These are phyloP conservation scores for Solanum chilense DNA, from an alignment of 257 asterid species.

Conservation along the genomic window DNA sequence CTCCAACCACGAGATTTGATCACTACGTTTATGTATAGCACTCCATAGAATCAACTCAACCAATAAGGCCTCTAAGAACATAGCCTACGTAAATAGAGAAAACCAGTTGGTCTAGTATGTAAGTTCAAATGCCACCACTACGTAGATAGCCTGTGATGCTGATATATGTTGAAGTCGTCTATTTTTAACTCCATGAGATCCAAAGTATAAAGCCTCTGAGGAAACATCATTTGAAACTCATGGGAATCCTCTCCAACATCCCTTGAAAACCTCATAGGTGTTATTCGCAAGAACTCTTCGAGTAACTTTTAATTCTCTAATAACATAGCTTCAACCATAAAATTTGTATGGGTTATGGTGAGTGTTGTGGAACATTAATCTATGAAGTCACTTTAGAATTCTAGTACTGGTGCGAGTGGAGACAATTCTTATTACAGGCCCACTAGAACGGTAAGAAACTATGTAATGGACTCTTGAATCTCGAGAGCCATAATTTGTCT, in stretches of 20 bases:
- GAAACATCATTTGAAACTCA: neutral
- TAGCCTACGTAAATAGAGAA: neutral
- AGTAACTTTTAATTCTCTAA: neutral
- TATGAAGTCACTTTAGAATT: fast-evolving
- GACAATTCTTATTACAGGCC: neutral
- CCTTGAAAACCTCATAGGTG: neutral
- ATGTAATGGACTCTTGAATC: neutral
- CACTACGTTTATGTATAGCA: neutral
- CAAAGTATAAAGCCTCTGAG: neutral
- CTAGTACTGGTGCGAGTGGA: neutral
- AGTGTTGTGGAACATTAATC: neutral
- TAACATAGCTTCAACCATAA: neutral
- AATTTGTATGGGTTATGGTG: neutral
- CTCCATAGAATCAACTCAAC: neutral
- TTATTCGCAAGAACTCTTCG: neutral
- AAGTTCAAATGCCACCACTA: neutral
- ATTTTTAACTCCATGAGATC: neutral
- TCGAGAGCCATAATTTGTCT: neutral
- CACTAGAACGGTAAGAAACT: neutral
- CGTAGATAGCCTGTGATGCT: neutral
- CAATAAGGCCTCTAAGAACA: neutral
- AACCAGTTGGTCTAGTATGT: too few species aligned
- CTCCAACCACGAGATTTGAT: neutral
- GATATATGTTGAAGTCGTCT: neutral
- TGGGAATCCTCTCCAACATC: neutral